Conservation (phyloP, 495 filamentous ascomycete species). For the Penicillium odoratum region DNA sequence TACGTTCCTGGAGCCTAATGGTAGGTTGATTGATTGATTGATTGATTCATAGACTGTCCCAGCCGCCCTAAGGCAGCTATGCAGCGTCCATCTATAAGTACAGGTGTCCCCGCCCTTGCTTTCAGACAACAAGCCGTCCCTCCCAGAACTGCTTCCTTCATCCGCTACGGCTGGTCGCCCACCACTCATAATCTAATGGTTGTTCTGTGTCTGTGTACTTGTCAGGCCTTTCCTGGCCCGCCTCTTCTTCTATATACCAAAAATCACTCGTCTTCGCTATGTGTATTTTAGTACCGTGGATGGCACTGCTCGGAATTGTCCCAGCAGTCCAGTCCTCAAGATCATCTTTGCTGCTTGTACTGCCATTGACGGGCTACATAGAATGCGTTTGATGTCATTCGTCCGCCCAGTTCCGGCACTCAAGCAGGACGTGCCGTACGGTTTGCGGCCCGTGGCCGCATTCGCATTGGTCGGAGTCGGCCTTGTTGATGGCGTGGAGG, state of each 20-base stretch:
- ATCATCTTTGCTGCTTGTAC: conserved; percentile 34
- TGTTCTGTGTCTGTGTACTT: conserved; percentile 17
- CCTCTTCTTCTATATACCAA: conserved; percentile 18
- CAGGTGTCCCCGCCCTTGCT: conserved; percentile 21
- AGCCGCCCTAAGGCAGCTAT: conserved; percentile 19
- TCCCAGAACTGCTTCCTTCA: conserved; percentile 6
- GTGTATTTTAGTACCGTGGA: conserved; percentile 18
- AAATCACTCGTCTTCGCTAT: conserved; percentile 22
- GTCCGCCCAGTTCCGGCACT: conserved; percentile 30
- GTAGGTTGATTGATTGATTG: conserved; percentile 14
- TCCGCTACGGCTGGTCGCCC: conserved; percentile 9
- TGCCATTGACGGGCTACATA: conserved; percentile 20
- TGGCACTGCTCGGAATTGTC: conserved; percentile 25
- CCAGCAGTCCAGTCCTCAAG: conserved; percentile 26
- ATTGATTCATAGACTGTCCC: conserved; percentile 20
- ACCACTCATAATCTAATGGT: conserved; percentile 9
- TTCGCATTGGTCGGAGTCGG: conserved; percentile 26
- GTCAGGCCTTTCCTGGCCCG: conserved; percentile 1
- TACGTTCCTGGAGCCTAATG: too few species aligned
- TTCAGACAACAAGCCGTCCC: conserved; percentile 18
- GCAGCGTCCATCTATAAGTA: conserved; percentile 19
- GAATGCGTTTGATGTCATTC: conserved; percentile 27
- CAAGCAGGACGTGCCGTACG: conserved; percentile 31
- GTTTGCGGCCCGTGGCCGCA: conserved; percentile 27
- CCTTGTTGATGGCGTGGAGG: conserved; percentile 31